A percentile compares a stretch with the other conserved stretches of the same genome.
Evolutionary conservation across 2,329 filamentous ascomycete genomes (phyloP).

Genomic region (Elsinoe fawcettii): DNA sequence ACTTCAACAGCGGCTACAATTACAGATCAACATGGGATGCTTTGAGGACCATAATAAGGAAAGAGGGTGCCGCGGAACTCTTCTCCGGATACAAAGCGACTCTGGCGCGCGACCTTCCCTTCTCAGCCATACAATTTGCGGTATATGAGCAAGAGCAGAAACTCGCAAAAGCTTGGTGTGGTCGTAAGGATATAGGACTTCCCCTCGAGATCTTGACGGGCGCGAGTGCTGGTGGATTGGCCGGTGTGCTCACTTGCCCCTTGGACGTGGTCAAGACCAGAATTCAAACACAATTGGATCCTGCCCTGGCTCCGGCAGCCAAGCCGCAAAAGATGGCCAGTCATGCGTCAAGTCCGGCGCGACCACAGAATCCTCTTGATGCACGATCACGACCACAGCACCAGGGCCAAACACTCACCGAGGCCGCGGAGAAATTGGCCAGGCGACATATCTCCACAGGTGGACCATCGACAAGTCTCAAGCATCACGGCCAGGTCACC

Average conservation of each 20-base stretch:
- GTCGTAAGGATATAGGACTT: conserved; percentile 75
- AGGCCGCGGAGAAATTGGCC: conserved; percentile 20
- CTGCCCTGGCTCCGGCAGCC: conserved; percentile 32
- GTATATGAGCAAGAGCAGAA: conserved; percentile 93
- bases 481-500: conserved; percentile 66
- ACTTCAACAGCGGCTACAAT: conserved; percentile 91
- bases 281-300: conserved; percentile 82
- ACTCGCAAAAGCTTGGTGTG: conserved; percentile 70
- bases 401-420: not conserved
- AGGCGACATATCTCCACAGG: conserved; percentile 79
- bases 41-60: conserved; percentile 70
- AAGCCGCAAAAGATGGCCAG: conserved; percentile 5
- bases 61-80: conserved; percentile 75
- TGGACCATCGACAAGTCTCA: conserved; percentile 75
- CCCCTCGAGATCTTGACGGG: conserved; percentile 82
- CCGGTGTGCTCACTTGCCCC: conserved; percentile 88
- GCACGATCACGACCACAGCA: not conserved
- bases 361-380: conserved; percentile 2
- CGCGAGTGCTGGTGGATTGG: conserved; percentile 81
- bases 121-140: conserved; percentile 92
- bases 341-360: conserved; percentile 2
- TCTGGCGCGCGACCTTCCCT: conserved; percentile 86
- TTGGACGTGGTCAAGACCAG: conserved; percentile 96
- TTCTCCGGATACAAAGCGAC: conserved; percentile 98
- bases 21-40: conserved; percentile 83